Base-by-base conservation (phyloP, 1,139 yeast species). In the Fermentozyma sake region DNA sequence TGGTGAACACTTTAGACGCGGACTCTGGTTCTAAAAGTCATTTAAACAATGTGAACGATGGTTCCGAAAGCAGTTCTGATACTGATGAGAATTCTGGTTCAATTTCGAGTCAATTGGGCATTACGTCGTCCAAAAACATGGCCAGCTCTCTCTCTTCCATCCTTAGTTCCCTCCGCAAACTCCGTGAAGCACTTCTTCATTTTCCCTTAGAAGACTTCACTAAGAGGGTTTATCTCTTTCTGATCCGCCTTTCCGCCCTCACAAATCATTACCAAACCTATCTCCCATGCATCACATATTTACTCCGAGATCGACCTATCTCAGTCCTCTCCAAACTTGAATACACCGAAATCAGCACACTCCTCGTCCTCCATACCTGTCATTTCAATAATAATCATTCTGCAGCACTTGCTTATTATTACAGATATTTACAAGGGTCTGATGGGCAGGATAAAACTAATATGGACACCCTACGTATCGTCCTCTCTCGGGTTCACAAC, bases 251-350 rank as follows among this genome's bases (percentile, higher is more conserved):
- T 4, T 53, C 77, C 0, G 51, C 72, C 0, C 52, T 62, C 4
- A 48, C 67, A 4, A 76, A 76, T 3, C 73, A 72, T 37, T 69
- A 72, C 39, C 77, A 74, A 35, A 70, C 82, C 1, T 77, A 75
- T 39, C 37, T 76, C 1, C 81, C 83, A 1, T 60, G 77, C 26
- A 67, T 74, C 6, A 49, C 49, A 22, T 67, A 62, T 38, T 46
- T 74, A 8, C 46, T 74, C 12, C 34, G 42, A 28, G 29, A 23
- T 31, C 34, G 8, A 23, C 36, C 20, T 0, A 28, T 55, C 1
- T 42, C 72, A 12, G 35, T 41, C 1, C 27, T 33, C 0, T 32
- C 34, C 0, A n/a, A n/a, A n/a, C n/a, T n/a, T n/a, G 79, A 74
- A 31, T 28, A 46, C 2, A 44, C 52, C 14, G 79, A 73, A 31